These are phyloP conservation scores for Torulaspora microellipsoides DNA, from an alignment of 805 yeast genomes.

Conservation along the genomic window DNA sequence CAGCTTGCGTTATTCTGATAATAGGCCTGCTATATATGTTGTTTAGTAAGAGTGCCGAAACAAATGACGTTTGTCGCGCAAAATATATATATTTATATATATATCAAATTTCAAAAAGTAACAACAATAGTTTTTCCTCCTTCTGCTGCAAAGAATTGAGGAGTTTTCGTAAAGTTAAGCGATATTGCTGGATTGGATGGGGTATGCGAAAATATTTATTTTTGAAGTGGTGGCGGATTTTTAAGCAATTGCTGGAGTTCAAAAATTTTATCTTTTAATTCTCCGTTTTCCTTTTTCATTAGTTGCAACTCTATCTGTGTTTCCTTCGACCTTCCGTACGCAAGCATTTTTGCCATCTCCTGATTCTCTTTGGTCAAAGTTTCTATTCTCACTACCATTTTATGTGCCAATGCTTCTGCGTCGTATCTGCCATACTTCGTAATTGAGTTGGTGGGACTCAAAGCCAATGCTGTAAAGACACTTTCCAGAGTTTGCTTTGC, in stretches of 20 bases:
- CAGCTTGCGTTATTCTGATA: too few relatives aligned
- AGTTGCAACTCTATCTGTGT: slow-evolving; percentile 63
- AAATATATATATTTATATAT: too few relatives aligned
- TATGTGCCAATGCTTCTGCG: slow-evolving; percentile 70
- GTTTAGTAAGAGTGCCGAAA: too few relatives aligned
- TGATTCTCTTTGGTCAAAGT: slow-evolving; percentile 65
- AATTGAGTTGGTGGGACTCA: slow-evolving; percentile 44
- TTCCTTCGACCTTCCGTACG: slow-evolving; percentile 73
- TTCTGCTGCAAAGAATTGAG: too few relatives aligned
- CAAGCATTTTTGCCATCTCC: slow-evolving; percentile 61
- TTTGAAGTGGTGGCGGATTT: too few relatives aligned
- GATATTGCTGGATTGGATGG: too few relatives aligned
- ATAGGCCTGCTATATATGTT: too few relatives aligned
- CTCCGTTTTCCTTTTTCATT: slow-evolving; percentile 47
- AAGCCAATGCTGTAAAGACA: slow-evolving; percentile 49
- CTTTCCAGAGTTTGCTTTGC: slow-evolving; percentile 63
- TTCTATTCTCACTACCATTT: slow-evolving; percentile 57
- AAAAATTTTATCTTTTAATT: slow-evolving; percentile 35
- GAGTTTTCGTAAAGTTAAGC: too few relatives aligned
- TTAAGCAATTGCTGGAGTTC: not conserved
- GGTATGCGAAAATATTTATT: too few relatives aligned
- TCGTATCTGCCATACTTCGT: slow-evolving; percentile 62
- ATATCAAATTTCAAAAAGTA: too few relatives aligned
- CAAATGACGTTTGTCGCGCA: too few relatives aligned
- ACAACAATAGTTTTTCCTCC: too few relatives aligned